These are phyloP conservation scores for Eruca vesicaria DNA, from an alignment of 441 rosid species.

Conservation along the genomic window DNA sequence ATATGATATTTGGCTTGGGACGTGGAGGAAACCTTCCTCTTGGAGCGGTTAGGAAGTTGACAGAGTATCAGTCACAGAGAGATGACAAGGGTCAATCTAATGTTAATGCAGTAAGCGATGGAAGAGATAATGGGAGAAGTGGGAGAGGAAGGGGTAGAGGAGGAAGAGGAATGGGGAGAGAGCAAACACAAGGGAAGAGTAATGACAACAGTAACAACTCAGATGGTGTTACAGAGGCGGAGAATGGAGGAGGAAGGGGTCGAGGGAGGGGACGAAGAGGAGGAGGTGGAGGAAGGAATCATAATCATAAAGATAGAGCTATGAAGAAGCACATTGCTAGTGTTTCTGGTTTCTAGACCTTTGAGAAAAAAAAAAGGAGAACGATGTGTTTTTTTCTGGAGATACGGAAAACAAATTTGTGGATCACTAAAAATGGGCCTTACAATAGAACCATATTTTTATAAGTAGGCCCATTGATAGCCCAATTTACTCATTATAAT, in stretches of 20 bases:
- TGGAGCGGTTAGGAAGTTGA: constrained; percentile 68
- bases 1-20: constrained; percentile 75
- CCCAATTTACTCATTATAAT: not conserved
- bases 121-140: constrained; percentile 40
- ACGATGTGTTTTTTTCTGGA: not conserved
- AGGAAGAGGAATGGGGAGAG: constrained; percentile 40
- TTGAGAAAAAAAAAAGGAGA: not conserved
- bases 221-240: constrained; percentile 12
- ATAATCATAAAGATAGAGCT: constrained; percentile 72
- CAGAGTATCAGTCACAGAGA: constrained; percentile 48
- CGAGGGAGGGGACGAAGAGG: constrained; percentile 72
- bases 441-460: not conserved
- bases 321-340: constrained; percentile 77
- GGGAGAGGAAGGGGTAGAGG: constrained; percentile 50
- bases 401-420: not conserved
- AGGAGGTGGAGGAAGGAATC: constrained; percentile 71
- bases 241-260: constrained; percentile 36
- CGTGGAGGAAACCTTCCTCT: constrained; percentile 89
- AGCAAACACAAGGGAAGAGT: constrained; percentile 20
- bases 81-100: constrained; percentile 37
- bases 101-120: constrained; percentile 32
- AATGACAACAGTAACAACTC: constrained; percentile 17
- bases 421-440: not conserved
- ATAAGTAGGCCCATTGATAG: not conserved
- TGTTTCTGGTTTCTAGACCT: constrained; percentile 49